phyloP scores from a whole-genome alignment of 768 basidiomycete genomes.

The Hypholoma sublateritium region DNA sequence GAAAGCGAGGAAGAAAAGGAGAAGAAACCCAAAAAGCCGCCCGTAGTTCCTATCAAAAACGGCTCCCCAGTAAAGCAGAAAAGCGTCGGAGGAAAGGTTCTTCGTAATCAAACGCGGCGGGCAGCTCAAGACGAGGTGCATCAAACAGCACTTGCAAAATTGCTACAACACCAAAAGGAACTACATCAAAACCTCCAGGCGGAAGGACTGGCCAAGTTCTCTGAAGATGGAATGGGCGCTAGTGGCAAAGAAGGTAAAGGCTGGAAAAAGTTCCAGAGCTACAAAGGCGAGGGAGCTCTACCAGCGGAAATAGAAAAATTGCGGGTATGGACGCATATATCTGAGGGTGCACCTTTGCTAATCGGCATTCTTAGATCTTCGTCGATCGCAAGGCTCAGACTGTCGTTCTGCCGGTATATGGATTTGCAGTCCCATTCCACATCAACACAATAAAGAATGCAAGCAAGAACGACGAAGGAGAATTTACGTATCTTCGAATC shows the following conservation, averaged over 20 bases:
- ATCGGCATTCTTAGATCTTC: conserved; percentile 58
- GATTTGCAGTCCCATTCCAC: conserved; percentile 96
- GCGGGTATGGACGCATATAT: conserved; percentile 51
- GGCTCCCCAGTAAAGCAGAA: conserved; percentile 73
- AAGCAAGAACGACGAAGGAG: conserved; percentile 96
- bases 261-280: conserved; percentile 96
- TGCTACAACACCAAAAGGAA: conserved; percentile 86
- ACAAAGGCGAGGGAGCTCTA: conserved; percentile 90
- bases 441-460: conserved; percentile 98
- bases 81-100: conserved; percentile 79
- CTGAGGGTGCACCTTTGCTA: not conserved
- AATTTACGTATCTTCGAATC: conserved; percentile 91
- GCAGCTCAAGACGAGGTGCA: conserved; percentile 85
- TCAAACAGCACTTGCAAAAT: conserved; percentile 71
- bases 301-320: conserved; percentile 81
- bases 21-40: conserved; percentile 53
- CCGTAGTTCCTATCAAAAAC: conserved; percentile 53
- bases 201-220: conserved; percentile 81
- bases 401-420: conserved; percentile 89
- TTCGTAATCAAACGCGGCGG: conserved; percentile 88
- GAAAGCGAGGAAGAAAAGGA: conserved; percentile 60
- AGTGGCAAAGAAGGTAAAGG: conserved; percentile 87
- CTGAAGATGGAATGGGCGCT: conserved; percentile 73
- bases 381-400: conserved; percentile 91
- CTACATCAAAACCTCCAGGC: conserved; percentile 75